phyloP scores from a whole-genome alignment of 148 eudicot genomes.

The Arctostaphylos glauca region DNA sequence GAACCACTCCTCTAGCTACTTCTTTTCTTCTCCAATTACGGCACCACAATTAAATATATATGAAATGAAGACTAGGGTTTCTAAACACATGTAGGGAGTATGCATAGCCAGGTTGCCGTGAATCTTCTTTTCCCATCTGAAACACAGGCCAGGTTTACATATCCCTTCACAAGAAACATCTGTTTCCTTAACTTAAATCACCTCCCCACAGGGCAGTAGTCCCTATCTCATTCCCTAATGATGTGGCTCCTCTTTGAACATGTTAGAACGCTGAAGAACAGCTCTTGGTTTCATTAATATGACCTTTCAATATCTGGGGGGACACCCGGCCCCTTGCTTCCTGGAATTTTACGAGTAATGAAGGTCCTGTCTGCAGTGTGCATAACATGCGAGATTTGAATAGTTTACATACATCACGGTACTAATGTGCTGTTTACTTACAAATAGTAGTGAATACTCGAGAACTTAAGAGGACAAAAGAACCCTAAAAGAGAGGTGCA shows the following conservation, averaged over 20 bases:
- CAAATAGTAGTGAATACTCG: neutral
- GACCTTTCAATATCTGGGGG: neutral
- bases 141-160: too few relatives aligned
- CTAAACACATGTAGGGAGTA: neutral
- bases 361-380: conserved; percentile 18
- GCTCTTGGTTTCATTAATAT: conserved; percentile 6
- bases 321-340: conserved; percentile 22
- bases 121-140: neutral
- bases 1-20: neutral
- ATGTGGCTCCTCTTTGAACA: conserved; percentile 12
- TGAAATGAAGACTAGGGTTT: neutral
- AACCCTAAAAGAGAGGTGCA: conserved; percentile 33
- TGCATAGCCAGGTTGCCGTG: neutral
- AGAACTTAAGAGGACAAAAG: neutral
- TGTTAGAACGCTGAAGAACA: neutral
- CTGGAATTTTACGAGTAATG: conserved; percentile 1
- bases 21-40: neutral
- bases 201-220: neutral
- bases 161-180: too few relatives aligned
- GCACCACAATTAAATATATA: neutral
- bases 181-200: neutral
- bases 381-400: conserved; percentile 15
- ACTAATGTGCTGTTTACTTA: neutral
- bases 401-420: conserved; percentile 13
- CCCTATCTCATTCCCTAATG: neutral